phyloP scores from a whole-genome alignment of 768 basidiomycete genomes.

The Mycena epipterygia region DNA sequence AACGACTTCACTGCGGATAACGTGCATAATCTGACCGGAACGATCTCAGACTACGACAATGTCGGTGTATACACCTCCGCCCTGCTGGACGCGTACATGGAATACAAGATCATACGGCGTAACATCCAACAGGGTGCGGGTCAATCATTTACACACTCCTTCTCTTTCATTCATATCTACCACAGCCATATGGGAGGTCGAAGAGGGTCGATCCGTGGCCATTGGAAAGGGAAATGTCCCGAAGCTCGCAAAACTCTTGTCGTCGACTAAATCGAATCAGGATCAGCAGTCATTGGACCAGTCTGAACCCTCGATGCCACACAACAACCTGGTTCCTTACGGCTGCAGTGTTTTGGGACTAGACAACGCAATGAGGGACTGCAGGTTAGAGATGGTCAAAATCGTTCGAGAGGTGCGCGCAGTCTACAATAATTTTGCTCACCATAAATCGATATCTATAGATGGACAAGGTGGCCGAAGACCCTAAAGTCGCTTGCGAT shows the following conservation, averaged over 20 bases:
- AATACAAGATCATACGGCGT: slow-evolving; percentile 23
- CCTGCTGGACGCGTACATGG: slow-evolving; percentile 26
- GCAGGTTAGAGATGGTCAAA: slow-evolving; percentile 25
- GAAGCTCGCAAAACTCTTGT: not conserved
- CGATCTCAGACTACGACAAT: slow-evolving; percentile 14
- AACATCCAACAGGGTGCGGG: too few relatives aligned
- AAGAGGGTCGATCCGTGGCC: not conserved
- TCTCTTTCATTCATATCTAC: too few relatives aligned
- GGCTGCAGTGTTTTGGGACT: slow-evolving; percentile 2
- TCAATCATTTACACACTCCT: too few relatives aligned
- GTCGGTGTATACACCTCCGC: slow-evolving; percentile 18
- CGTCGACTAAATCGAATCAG: not conserved
- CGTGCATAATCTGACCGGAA: too few relatives aligned
- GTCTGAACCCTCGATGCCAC: not conserved
- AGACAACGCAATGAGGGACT: slow-evolving; percentile 12
- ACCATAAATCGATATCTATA: not conserved
- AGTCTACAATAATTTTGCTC: not conserved
- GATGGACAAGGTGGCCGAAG: slow-evolving; percentile 6
- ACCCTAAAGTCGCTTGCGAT: slow-evolving; percentile 21
- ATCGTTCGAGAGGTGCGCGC: slow-evolving; percentile 20
- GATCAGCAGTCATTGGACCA: not conserved
- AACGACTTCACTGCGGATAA: not conserved
- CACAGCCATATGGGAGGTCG: slow-evolving; percentile 10
- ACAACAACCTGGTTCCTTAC: not conserved
- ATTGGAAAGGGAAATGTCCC: not conserved